These are phyloP conservation scores for Saccharomycopsis oosterbeekiorum DNA, from an alignment of 805 yeast genomes.

Conservation along the genomic window DNA sequence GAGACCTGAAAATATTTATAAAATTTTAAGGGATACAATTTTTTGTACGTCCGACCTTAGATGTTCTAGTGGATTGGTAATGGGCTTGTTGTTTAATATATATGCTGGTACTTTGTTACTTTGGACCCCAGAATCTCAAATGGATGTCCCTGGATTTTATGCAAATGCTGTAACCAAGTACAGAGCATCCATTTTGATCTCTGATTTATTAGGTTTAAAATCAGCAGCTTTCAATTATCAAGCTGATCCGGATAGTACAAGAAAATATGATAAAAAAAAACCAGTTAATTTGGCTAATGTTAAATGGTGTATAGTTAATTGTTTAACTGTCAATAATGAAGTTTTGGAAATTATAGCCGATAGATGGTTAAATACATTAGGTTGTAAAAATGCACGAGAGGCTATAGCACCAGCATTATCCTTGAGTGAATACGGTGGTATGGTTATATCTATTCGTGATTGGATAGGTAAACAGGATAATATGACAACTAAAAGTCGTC, in stretches of 20 bases:
- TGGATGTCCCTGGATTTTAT: conserved; percentile 77
- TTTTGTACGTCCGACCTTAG: conserved; percentile 51
- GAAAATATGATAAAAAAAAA: conserved; percentile 66
- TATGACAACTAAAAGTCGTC: conserved; percentile 40
- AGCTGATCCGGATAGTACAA: conserved; percentile 73
- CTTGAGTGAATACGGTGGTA: conserved; percentile 90
- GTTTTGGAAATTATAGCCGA: conserved; percentile 82
- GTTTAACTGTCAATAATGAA: conserved; percentile 86
- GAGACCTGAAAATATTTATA: conserved; percentile 33
- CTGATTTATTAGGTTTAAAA: conserved; percentile 83
- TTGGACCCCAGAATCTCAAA: conserved; percentile 66
- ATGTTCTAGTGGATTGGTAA: conserved; percentile 72
- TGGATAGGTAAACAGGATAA: conserved; percentile 71
- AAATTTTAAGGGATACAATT: conserved; percentile 49
- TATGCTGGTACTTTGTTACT: conserved; percentile 76
- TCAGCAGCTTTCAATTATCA: conserved; percentile 90
- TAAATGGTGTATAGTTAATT: conserved; percentile 83
- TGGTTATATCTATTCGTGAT: conserved; percentile 84
- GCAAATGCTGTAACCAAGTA: conserved; percentile 69
- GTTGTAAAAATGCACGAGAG: conserved; percentile 64
- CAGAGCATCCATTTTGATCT: conserved; percentile 62
- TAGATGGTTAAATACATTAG: conserved; percentile 84
- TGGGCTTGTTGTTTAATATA: conserved; percentile 71
- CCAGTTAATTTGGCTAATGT: conserved; percentile 71
- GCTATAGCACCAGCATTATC: conserved; percentile 86